phyloP scores from a whole-genome alignment of 257 asterid species.

The Fraxinus anomala region DNA sequence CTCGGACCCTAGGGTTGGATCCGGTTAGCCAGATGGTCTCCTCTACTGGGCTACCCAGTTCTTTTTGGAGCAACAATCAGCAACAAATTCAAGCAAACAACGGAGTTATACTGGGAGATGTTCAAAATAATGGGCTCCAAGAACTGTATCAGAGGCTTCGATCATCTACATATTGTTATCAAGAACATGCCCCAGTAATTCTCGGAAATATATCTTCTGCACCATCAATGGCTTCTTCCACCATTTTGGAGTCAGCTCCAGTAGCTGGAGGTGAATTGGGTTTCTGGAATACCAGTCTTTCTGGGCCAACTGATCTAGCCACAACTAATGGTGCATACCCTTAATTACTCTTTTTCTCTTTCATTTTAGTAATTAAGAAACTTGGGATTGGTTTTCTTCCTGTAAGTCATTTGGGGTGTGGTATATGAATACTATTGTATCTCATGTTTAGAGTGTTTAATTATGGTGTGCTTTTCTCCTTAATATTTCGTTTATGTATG shows the following conservation, averaged over 20 bases:
- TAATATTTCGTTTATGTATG: conserved; percentile 23
- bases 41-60: conserved; percentile 26
- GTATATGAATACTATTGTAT: conserved; percentile 41
- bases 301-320: conserved; percentile 63
- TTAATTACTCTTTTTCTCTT: conserved; percentile 15
- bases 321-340: conserved; percentile 63
- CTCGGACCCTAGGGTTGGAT: conserved; percentile 40
- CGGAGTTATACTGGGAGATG: conserved; percentile 41
- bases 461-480: conserved; percentile 10
- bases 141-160: conserved; percentile 63
- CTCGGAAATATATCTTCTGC: conserved; percentile 43
- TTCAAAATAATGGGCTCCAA: conserved; percentile 50
- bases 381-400: conserved; percentile 37
- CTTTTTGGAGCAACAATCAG: conserved; percentile 43
- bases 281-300: conserved; percentile 48
- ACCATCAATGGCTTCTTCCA: conserved; percentile 33
- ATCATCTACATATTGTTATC: conserved; percentile 41
- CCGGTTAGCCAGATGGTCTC: conserved; percentile 31
- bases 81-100: conserved; percentile 32
- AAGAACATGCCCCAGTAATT: conserved; percentile 43
- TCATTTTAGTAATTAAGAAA: conserved; percentile 25
- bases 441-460: conserved; percentile 14
- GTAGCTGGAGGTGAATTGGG: conserved; percentile 54
- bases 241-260: conserved; percentile 68
- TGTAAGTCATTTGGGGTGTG: conserved; percentile 38